Base-by-base conservation (phyloP, 1,284 basidiomycete genomes). In the Apiotrichum veenhuisii region DNA sequence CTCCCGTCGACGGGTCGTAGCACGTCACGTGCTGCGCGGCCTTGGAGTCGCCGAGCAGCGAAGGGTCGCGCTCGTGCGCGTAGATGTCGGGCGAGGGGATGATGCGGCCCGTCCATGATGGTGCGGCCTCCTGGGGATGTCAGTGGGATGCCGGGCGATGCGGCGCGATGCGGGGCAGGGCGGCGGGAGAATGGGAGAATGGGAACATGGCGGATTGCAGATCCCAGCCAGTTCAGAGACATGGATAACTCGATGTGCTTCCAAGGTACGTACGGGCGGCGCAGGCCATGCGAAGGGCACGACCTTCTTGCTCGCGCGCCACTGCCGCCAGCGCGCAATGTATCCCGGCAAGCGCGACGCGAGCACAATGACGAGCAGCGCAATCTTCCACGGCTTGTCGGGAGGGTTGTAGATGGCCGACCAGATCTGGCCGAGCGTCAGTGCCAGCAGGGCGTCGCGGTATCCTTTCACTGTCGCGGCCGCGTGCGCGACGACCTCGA, bases 1-100 rank as follows among this genome's bases (percentile, higher is more conserved):
- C 80, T 22, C 85, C 87, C 5, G 90, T 95, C 7, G 91, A 85
- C 11, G 94, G 94, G 73, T 97, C 94, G 68, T 86, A 97, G 75
- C 87, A 87, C 2, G 91, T 93, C 55, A 98, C 87, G 66, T 87
- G 90, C 56, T 84, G 80, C n/a, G 78, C 74, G 5, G 82, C 76
- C 23, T 78, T 74, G n/a, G 53, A 50, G 26, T 36, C 23, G 14
- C 66, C 69, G 11, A 73, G 61, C 8, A 75, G 62, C 2, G 55
- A 55, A 1, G 49, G 36, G 54, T 74, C 65, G 9, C 63, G 43
- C 52, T 62, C 25, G 51, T 73, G 71, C 23, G 70, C 60, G 50
- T 59, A 66, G 14, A 73, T 45, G 48, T 56, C 60, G 0, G 71
- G 73, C 15, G 56, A 41, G 10, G 55, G 38, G 33, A 73, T 67